Base-by-base conservation (phyloP, 495 filamentous ascomycete genomes). In the Aspergillus egyptiacus region DNA sequence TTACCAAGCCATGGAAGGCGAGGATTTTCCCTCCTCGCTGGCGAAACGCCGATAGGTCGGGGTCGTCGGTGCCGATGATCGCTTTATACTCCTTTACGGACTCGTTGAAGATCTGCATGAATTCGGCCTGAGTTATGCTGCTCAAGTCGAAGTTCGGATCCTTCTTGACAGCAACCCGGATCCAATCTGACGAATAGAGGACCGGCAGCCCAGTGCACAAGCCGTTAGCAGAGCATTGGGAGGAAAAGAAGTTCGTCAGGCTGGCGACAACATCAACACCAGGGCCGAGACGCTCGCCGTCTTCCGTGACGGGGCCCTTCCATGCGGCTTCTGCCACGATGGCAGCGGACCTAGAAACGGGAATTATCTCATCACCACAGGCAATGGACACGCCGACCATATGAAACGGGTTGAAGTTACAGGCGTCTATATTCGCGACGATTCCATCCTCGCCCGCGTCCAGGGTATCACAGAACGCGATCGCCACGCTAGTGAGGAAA, bases 391-490 rank as follows among this genome's bases (percentile, higher is more conserved):
- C 56, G 67, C 79, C 79, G 15, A 76, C 64, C 7, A 82, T 47
- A 5, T 54, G 53, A 34, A 34, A 34, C 17, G 52, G 33, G 34
- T 70, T 61, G 23, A 71, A 67, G 46, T 70, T 45, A 39, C 80
- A 75, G 24, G 70, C 54, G 60, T 79, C 82, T n/a, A 46, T 30
- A 7, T 65, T 51, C 42, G 73, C 74, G 51, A 86, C 75, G 47
- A 84, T 78, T 31, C 66, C 74, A 58, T 85, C 82, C 0, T 56
- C 50, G 8, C 76, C 55, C 3, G 80, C 80, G 58, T 85, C 82
- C 19, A 71, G 54, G 5, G 42, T 50, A 55, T 84, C 81, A 51
- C 72, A 61, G 18, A 10, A 4, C 55, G 57, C 0, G 60, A 57
- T 38, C 74, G 73, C 58, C 11, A 69, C 70, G 7, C 71, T 58